Conservation (phyloP, 1,284 basidiomycete genomes). For the Porodaedalea pini region DNA sequence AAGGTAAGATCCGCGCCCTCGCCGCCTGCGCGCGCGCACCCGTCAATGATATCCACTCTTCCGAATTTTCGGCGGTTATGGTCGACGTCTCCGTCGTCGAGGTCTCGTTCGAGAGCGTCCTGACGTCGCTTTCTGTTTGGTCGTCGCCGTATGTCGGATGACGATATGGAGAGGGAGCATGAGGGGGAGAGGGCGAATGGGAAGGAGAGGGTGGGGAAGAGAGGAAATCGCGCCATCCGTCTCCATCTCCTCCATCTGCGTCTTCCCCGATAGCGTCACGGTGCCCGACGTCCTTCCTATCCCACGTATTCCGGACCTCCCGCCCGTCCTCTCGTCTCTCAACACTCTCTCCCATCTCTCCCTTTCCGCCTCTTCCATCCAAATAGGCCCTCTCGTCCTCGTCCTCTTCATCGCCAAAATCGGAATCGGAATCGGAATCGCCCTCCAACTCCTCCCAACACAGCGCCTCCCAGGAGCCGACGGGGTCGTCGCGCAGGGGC, state of each 20-base stretch:
- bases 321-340: not conserved
- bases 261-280: too few species aligned
- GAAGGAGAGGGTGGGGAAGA: too few species aligned
- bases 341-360: too few species aligned
- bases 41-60: slow-evolving; percentile 4
- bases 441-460: slow-evolving; percentile 13
- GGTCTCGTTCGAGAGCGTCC: not conserved
- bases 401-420: not conserved
- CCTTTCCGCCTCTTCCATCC: too few species aligned
- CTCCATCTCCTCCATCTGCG: too few species aligned
- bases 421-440: slow-evolving; percentile 1
- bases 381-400: not conserved
- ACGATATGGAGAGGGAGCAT: too few species aligned
- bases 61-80: not conserved
- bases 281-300: too few species aligned
- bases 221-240: too few species aligned
- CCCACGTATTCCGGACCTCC: too few species aligned
- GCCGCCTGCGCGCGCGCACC: slow-evolving; percentile 2
- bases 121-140: not conserved
- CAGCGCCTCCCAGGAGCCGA: slow-evolving; percentile 1
- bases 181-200: too few species aligned
- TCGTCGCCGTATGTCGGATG: not conserved
- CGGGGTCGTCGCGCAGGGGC: slow-evolving; percentile 5
- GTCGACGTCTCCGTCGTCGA: not conserved
- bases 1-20: not conserved